Base-by-base conservation (phyloP, 345 rosid species). In the thale cress (Arabidopsis thaliana) region DNA sequence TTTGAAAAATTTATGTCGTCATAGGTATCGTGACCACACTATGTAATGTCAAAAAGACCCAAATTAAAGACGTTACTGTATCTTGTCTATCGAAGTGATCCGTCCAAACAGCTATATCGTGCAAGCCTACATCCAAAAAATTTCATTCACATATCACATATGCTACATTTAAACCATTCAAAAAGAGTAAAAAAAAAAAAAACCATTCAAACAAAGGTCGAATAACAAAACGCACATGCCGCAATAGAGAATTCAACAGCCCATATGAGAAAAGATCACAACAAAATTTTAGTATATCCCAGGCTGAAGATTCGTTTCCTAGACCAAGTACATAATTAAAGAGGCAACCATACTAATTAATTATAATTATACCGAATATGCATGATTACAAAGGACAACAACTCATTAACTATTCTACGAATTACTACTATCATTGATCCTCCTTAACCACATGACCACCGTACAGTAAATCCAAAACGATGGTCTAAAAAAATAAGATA, bases 221-320 rank as follows among this genome's bases (percentile, higher is more conserved):
- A 36, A 28, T 20, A 48, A 24, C 52, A 42, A 44, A 46, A 16
- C 20, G 32, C 59, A 56, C 72, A 74, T 74, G 72, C 33, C 40
- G 2, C 45, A n/a, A 12, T 6, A 2, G 41, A 51, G 24, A 65
- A 13, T 65, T 65, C 36, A 65, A 65, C 66, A 36, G 50, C 72
- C 48, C 72, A 65, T 46, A 56, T 65, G 78, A 41, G 38, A 64
- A 73, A 46, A 44, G 30, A 64, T 65, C 48, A 32, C 38, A 65
- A 44, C 50, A 40, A 24, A 37, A 41, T 22, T 65, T 55, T 3
- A 44, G 62, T 63, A 73, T 73, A 73, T 73, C 67, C 64, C 20
- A 53, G 64, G 71, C 56, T 65, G 42, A 65, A 46, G 65, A 45
- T 65, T 65, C 58, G 57, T 65, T 65, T 74, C 59, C 20, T 30